Percentiles rank a stretch among this genome's conserved stretches.
These are phyloP conservation scores for Colletotrichum costaricense DNA, from an alignment of 2,329 filamentous ascomycete genomes.

Conservation along the genomic window DNA sequence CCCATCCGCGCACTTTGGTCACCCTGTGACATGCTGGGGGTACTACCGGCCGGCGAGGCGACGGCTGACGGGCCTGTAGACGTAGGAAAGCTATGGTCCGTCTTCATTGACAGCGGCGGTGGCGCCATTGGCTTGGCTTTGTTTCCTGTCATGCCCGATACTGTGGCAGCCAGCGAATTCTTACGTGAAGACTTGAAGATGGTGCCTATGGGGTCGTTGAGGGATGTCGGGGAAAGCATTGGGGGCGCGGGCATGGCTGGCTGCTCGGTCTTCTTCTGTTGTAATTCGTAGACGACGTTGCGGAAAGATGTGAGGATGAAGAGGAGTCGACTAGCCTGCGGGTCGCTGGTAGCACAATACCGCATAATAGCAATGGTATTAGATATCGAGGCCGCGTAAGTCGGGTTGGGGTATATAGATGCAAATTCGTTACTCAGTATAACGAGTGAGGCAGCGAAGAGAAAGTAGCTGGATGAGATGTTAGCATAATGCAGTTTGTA, in stretches of 20 bases:
- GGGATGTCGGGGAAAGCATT: slow-evolving; percentile 32
- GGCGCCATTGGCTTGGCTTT: slow-evolving; percentile 24
- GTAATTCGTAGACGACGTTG: slow-evolving; percentile 47
- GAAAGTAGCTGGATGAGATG: slow-evolving; percentile 58
- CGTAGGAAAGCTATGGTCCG: slow-evolving; percentile 24
- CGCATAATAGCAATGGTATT: slow-evolving; percentile 60
- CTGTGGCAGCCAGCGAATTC: slow-evolving; percentile 24
- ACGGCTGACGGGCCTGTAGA: slow-evolving; percentile 19
- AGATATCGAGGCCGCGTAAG: slow-evolving; percentile 51
- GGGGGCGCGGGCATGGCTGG: slow-evolving; percentile 39
- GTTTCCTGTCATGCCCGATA: neutral
- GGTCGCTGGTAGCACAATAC: slow-evolving; percentile 60
- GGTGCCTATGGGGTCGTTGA: slow-evolving; percentile 42
- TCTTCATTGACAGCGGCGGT: slow-evolving; percentile 30
- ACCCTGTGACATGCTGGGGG: slow-evolving; percentile 31
- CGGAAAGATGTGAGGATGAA: slow-evolving; percentile 63
- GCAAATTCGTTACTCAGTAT: slow-evolving; percentile 69
- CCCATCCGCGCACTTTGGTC: slow-evolving; percentile 29
- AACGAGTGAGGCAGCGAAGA: slow-evolving; percentile 66
- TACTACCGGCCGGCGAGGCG: slow-evolving; percentile 34
- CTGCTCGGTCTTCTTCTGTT: slow-evolving; percentile 24
- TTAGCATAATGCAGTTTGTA: slow-evolving; percentile 20
- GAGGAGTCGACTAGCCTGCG: slow-evolving; percentile 60
- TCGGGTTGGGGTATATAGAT: slow-evolving; percentile 56
- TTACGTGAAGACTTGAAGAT: slow-evolving; percentile 41